These are phyloP conservation scores for Rachicladosporium sp. DNA, from an alignment of 2,329 filamentous ascomycete species.

Conservation along the genomic window DNA sequence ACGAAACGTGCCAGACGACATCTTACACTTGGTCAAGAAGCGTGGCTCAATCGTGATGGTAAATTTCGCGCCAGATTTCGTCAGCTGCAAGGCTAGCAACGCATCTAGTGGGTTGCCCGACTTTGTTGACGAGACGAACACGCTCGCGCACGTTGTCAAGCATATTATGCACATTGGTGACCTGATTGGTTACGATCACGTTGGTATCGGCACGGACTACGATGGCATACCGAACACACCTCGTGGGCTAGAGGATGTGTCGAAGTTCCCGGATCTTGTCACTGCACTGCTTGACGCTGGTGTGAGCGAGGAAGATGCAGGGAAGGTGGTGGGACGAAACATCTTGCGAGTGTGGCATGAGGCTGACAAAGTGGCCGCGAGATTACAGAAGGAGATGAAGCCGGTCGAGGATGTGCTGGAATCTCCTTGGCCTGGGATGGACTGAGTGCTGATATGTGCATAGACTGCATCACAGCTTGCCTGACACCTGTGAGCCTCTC, in stretches of 20 bases:
- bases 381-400: constrained; percentile 43
- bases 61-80: constrained; percentile 74
- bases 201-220: constrained; percentile 82
- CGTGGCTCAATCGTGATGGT: constrained; percentile 75
- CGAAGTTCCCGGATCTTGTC: constrained; percentile 68
- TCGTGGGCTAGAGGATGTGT: constrained; percentile 69
- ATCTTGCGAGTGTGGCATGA: constrained; percentile 72
- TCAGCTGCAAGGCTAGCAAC: constrained; percentile 54
- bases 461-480: too few species aligned
- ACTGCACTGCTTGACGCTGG: constrained; percentile 61
- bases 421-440: too few species aligned
- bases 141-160: constrained; percentile 61
- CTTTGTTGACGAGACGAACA: constrained; percentile 55
- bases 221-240: constrained; percentile 62
- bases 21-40: constrained; percentile 63
- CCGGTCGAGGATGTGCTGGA: constrained; percentile 30
- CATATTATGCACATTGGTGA: constrained; percentile 77
- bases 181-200: constrained; percentile 73
- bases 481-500: too few species aligned
- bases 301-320: constrained; percentile 60
- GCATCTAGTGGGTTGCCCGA: constrained; percentile 52
- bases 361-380: constrained; percentile 57
- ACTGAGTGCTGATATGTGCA: too few species aligned
- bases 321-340: constrained; percentile 68
- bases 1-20: constrained; percentile 77